A percentile compares a stretch with the other conserved stretches of the same genome.
Evolutionary conservation across 179 eudicot genomes (phyloP).

Genomic region (Amaranthus tricolor): DNA sequence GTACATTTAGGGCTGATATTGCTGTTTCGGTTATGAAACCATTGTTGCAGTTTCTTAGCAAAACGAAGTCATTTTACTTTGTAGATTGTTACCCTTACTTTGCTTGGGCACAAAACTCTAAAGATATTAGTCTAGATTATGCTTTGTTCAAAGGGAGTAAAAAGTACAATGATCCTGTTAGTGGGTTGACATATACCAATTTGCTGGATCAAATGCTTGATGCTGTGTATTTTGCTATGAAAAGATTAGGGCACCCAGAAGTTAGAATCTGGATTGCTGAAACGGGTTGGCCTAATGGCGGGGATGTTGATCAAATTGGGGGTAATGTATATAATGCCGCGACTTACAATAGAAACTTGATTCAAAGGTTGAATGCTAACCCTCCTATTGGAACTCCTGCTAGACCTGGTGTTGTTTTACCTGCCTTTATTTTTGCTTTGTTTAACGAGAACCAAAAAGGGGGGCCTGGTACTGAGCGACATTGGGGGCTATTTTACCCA

Average conservation of each 20-base stretch:
- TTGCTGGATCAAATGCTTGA: slow-evolving; percentile 88
- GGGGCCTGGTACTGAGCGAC: slow-evolving; percentile 82
- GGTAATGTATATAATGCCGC: slow-evolving; percentile 78
- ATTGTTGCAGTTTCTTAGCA: slow-evolving; percentile 51
- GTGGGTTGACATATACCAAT: slow-evolving; percentile 56
- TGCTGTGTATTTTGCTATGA: slow-evolving; percentile 68
- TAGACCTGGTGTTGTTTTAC: slow-evolving; percentile 61
- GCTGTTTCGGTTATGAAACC: slow-evolving; percentile 48
- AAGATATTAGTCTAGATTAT: slow-evolving; percentile 55
- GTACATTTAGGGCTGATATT: slow-evolving; percentile 55
- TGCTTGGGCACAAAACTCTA: slow-evolving; percentile 51
- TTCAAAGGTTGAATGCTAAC: slow-evolving; percentile 51
- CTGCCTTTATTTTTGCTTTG: slow-evolving; percentile 60
- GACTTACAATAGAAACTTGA: slow-evolving; percentile 68
- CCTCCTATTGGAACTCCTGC: slow-evolving; percentile 77
- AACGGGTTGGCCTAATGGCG: slow-evolving; percentile 92
- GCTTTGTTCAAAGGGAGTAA: slow-evolving; percentile 48
- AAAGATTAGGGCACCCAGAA: slow-evolving; percentile 51
- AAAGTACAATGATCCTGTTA: slow-evolving; percentile 54
- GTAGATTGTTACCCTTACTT: slow-evolving; percentile 72
- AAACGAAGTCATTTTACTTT: slow-evolving; percentile 77
- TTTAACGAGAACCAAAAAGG: slow-evolving; percentile 74
- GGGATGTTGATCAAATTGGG: slow-evolving; percentile 78
- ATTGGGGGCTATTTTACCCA: slow-evolving; percentile 74
- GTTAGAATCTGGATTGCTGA: slow-evolving; percentile 66